phyloP scores from a whole-genome alignment of 208 protist species.

The Acanthamoeba royreba region DNA sequence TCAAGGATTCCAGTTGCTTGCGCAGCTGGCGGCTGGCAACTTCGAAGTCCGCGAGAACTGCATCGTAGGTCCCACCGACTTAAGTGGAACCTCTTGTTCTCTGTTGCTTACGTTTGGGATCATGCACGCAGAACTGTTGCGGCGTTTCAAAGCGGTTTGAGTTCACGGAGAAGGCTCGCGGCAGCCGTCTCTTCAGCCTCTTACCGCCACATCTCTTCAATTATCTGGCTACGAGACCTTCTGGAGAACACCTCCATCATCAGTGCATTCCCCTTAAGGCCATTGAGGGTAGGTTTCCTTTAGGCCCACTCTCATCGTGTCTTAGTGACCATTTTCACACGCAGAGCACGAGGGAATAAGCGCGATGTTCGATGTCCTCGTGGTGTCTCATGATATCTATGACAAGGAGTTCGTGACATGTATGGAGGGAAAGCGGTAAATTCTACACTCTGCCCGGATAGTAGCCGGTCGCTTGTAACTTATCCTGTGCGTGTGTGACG shows the following conservation, averaged over 20 bases:
- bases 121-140: too few relatives aligned
- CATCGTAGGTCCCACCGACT: too few relatives aligned
- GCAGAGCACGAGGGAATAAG: background rate
- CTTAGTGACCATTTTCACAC: background rate
- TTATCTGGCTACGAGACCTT: background rate
- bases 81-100: too few relatives aligned
- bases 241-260: constrained; percentile 69
- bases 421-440: constrained; percentile 61
- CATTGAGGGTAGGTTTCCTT: background rate
- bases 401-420: constrained; percentile 68
- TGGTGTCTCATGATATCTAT: constrained; percentile 59
- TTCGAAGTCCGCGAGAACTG: background rate
- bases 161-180: background rate
- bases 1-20: constrained; percentile 68
- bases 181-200: background rate
- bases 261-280: constrained; percentile 40
- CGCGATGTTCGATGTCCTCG: constrained; percentile 57
- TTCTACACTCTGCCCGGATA: too few relatives aligned
- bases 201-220: background rate
- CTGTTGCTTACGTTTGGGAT: too few relatives aligned
- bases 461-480: too few relatives aligned
- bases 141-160: background rate
- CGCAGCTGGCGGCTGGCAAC: constrained; percentile 46
- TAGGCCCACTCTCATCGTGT: too few relatives aligned
- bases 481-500: too few relatives aligned